Conservation (phyloP, 1,284 basidiomycete species). For the Flammula alnicola region DNA sequence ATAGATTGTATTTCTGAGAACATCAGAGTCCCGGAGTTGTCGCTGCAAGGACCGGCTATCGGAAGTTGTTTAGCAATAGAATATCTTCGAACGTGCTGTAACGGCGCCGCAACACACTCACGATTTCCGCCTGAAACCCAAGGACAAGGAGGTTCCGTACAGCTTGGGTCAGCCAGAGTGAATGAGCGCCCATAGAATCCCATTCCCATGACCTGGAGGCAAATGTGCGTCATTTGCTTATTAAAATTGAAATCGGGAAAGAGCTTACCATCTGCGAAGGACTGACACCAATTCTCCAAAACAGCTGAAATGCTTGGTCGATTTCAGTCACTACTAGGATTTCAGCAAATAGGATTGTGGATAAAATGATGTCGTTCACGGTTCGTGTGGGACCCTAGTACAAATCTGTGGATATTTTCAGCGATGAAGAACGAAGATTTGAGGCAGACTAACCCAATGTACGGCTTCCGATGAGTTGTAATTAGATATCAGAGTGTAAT, state of each 20-base stretch:
- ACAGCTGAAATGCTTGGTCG: conserved; percentile 10
- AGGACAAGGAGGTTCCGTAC: conserved; percentile 6
- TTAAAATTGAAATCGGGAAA: too few species aligned
- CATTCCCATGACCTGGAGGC: conserved; percentile 8
- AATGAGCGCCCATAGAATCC: conserved; percentile 15
- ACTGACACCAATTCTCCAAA: conserved; percentile 4
- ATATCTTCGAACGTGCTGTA: too few species aligned
- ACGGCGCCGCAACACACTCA: too few species aligned
- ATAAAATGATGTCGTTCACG: background rate
- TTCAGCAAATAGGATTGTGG: too few species aligned
- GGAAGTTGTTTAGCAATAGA: too few species aligned
- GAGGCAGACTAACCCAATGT: conserved; percentile 2
- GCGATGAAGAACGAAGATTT: background rate
- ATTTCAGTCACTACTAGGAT: conserved; percentile 9
- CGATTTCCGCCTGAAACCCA: conserved; percentile 11
- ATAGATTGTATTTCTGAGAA: conserved; percentile 11
- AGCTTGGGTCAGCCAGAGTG: conserved; percentile 10
- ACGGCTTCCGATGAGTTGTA: background rate
- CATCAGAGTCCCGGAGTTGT: conserved; percentile 10
- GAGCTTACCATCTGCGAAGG: conserved; percentile 8
- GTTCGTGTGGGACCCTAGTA: conserved; percentile 11
- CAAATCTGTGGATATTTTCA: conserved; percentile 1
- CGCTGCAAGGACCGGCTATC: conserved; percentile 10
- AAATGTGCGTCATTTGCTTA: background rate
- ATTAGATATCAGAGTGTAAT: background rate